Conservation (phyloP, 208 protist species). For the Crithidia sp. region DNA sequence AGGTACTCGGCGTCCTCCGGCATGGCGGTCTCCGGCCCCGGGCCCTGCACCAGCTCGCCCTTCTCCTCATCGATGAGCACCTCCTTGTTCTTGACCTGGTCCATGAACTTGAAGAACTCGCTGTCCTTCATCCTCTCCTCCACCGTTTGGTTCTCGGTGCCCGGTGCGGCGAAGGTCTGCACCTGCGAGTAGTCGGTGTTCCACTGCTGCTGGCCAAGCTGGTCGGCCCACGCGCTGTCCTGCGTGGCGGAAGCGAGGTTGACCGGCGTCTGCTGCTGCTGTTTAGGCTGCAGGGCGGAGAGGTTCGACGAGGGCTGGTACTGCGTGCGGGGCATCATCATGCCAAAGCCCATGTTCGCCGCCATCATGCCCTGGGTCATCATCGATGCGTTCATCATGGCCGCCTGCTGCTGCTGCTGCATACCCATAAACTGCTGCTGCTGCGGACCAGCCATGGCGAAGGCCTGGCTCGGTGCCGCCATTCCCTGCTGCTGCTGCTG, state of each 20-base stretch:
- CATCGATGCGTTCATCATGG: constrained; percentile 44
- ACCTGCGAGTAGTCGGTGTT: constrained; percentile 73
- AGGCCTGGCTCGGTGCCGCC: constrained; percentile 14
- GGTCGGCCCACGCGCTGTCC: constrained; percentile 57
- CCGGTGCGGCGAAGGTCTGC: constrained; percentile 60
- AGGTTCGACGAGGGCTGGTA: constrained; percentile 50
- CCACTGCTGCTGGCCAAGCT: constrained; percentile 72
- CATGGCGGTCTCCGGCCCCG: constrained; percentile 60
- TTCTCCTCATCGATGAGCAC: constrained; percentile 85
- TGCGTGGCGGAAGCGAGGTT: constrained; percentile 22
- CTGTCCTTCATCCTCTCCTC: constrained; percentile 70
- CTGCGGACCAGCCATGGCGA: constrained; percentile 25
- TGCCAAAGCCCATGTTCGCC: constrained; percentile 40
- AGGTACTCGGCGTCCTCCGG: constrained; percentile 71
- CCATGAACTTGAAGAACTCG: constrained; percentile 87
- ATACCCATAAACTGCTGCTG: constrained; percentile 43
- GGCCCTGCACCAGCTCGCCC: constrained; percentile 69
- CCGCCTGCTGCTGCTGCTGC: constrained; percentile 39
- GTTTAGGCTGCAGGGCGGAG: constrained; percentile 32
- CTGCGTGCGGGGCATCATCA: constrained; percentile 59
- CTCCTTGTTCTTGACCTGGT: constrained; percentile 69
- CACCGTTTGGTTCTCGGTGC: constrained; percentile 47
- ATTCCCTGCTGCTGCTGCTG: constrained; percentile 6
- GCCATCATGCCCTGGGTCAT: constrained; percentile 56
- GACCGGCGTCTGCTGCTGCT: constrained; percentile 29